Evolutionary conservation across 306 rosid species (phyloP), one percentile per base, ranked within the genome.

Genomic region (Acmispon strigosus): DNA sequence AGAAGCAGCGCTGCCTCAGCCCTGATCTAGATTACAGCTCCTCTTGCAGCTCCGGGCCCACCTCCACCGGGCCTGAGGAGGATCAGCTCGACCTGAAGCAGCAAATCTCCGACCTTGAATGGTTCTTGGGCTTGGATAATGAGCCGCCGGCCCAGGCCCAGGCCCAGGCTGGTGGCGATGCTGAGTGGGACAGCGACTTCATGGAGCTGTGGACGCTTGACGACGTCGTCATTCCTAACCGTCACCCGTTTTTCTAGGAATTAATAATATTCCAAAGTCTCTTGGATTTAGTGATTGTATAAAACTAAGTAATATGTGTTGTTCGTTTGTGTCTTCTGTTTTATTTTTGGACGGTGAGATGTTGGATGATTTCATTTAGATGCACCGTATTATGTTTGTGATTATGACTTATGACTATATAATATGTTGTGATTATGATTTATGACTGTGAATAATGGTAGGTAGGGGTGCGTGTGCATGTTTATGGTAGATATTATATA

Each of bases 181-280:
- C 12, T 20, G 65, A n/a, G 0, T 70, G 70, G 77, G 75, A 79
- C 34, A 19, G 69, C 24, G 79, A 61, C 32, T 60, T 77, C 63
- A 14, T 57, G 52, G 83, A 82, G 51, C 70, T 78, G 9, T 94
- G 98, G 98, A 75, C 70, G 78, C 80, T 85, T 2, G 96, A 89
- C 44, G 88, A 90, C 65, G 79, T 86, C 56, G 78, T 84, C 7
- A n/a, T 77, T 6, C 45, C 83, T 52, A 50, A 79, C 45, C 69
- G 39, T 48, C 19, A 48, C 74, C 41, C 69, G 3, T 16, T 78
- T 53, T 71, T 74, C 44, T 81, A 77, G 47, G 37, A 0, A 6
- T 14, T 24, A n/a, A 18, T 16, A 48, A 32, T 32, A 50, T 34
- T 55, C 16, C 7, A 19, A 44, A 8, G 42, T 24, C n/a, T 57